These are phyloP conservation scores for Thermomucor indicae-seudaticae DNA, from an alignment of 371 early-diverging fungal genomes.

Conservation along the genomic window DNA sequence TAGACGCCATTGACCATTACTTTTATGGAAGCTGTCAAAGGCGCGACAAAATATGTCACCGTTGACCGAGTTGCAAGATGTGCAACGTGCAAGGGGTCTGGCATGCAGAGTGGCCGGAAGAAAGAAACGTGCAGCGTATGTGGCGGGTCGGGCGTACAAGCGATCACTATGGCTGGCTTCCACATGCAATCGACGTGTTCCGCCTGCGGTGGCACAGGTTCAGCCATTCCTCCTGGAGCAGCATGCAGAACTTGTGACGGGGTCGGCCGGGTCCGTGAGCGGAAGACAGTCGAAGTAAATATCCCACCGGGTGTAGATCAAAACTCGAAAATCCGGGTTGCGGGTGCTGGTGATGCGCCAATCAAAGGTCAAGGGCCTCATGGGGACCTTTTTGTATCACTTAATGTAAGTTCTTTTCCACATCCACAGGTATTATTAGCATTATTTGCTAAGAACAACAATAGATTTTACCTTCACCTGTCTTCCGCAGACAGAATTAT, in stretches of 20 bases:
- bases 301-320: slow-evolving; percentile 77
- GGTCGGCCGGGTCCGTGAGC: slow-evolving; percentile 69
- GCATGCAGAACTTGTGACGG: slow-evolving; percentile 80
- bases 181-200: slow-evolving; percentile 81
- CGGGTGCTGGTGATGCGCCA: slow-evolving; percentile 86
- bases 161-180: slow-evolving; percentile 77
- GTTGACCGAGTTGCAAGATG: slow-evolving; percentile 68
- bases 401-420: slow-evolving; percentile 48
- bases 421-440: background rate
- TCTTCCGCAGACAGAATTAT: slow-evolving; percentile 75
- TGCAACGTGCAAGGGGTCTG: slow-evolving; percentile 74
- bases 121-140: slow-evolving; percentile 69
- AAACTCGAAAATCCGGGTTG: slow-evolving; percentile 59
- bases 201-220: slow-evolving; percentile 83
- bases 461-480: slow-evolving; percentile 53
- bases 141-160: slow-evolving; percentile 81
- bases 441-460: background rate
- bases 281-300: slow-evolving; percentile 65
- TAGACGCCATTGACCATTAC: slow-evolving; percentile 54
- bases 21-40: slow-evolving; percentile 91
- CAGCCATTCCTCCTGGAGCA: slow-evolving; percentile 58
- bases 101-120: slow-evolving; percentile 72
- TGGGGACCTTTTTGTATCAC: slow-evolving; percentile 80
- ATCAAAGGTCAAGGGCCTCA: slow-evolving; percentile 62
- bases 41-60: slow-evolving; percentile 58